These are phyloP conservation scores for Ogataea degrootiae DNA, from an alignment of 805 yeast genomes.

Conservation along the genomic window DNA sequence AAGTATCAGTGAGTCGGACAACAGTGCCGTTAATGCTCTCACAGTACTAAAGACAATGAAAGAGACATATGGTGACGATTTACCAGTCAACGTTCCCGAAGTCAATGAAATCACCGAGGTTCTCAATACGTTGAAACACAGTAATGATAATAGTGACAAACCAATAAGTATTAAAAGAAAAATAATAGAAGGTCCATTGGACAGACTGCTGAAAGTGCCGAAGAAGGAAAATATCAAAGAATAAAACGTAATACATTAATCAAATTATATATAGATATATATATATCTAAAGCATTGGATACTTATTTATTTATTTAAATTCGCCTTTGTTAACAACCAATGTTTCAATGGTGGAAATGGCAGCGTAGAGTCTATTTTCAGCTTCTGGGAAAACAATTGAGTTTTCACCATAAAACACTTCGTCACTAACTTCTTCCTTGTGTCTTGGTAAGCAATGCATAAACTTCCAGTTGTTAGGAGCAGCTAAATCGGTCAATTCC, in stretches of 20 bases:
- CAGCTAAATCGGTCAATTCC: conserved; percentile 60
- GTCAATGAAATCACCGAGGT: background rate
- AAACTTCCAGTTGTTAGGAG: conserved; percentile 68
- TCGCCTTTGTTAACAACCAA: conserved; percentile 83
- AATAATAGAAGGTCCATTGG: background rate
- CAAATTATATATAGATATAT: background rate
- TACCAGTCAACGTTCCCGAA: background rate
- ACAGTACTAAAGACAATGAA: background rate
- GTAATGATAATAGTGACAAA: background rate
- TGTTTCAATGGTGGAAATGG: conserved; percentile 87
- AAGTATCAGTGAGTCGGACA: conserved; percentile 25
- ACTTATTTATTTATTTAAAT: conserved; percentile 13
- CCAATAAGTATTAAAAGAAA: background rate
- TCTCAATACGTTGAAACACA: background rate
- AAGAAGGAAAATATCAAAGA: background rate
- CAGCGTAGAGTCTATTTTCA: conserved; percentile 93
- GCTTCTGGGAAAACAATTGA: conserved; percentile 94
- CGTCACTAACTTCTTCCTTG: conserved; percentile 89
- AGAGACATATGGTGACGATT: background rate
- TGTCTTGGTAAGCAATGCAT: conserved; percentile 99
- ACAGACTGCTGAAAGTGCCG: background rate
- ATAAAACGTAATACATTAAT: background rate
- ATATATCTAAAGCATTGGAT: background rate
- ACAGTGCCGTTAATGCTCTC: background rate
- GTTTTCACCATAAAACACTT: conserved; percentile 77